Conservation (phyloP, 192 early-diverging fungal genomes). For the Coemansia sp. region DNA sequence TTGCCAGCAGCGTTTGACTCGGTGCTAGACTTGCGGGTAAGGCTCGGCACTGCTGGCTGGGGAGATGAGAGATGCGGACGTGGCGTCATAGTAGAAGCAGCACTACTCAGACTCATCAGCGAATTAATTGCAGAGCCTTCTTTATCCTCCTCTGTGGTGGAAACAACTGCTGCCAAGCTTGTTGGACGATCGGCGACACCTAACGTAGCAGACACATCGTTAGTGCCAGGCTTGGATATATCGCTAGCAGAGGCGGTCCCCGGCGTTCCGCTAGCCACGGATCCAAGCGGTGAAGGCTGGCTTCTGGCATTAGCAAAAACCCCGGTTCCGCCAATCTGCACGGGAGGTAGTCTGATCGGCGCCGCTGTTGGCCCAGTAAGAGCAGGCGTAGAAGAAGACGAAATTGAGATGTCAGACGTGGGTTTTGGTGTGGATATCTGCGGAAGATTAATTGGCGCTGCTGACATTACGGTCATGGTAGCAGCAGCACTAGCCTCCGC, state of each 20-base stretch:
- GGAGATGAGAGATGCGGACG: constrained; percentile 35
- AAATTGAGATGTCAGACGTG: constrained; percentile 8
- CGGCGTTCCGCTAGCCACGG: neutral
- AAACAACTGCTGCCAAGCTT: constrained; percentile 31
- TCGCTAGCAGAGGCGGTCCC: constrained; percentile 8
- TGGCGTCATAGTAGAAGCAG: constrained; percentile 42
- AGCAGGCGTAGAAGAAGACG: constrained; percentile 22
- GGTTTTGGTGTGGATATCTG: constrained; percentile 29
- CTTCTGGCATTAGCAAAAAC: constrained; percentile 19
- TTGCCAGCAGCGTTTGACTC: constrained; percentile 10
- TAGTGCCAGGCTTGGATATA: neutral
- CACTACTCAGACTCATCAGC: constrained; percentile 54
- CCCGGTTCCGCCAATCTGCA: constrained; percentile 35
- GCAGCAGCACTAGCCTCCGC: constrained; percentile 7
- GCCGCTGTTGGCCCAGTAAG: constrained; percentile 47
- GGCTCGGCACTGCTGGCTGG: constrained; percentile 14
- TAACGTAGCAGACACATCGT: constrained; percentile 1
- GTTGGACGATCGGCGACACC: neutral
- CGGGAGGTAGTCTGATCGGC: constrained; percentile 48
- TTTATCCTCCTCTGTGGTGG: constrained; percentile 44
- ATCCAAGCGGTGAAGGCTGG: constrained; percentile 13
- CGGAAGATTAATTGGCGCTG: constrained; percentile 31
- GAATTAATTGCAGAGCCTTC: constrained; percentile 54
- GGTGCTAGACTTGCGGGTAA: constrained; percentile 16
- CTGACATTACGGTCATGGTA: constrained; percentile 18